Conservation (phyloP, 306 rosid genomes). For the Vachellia pachyceras region DNA sequence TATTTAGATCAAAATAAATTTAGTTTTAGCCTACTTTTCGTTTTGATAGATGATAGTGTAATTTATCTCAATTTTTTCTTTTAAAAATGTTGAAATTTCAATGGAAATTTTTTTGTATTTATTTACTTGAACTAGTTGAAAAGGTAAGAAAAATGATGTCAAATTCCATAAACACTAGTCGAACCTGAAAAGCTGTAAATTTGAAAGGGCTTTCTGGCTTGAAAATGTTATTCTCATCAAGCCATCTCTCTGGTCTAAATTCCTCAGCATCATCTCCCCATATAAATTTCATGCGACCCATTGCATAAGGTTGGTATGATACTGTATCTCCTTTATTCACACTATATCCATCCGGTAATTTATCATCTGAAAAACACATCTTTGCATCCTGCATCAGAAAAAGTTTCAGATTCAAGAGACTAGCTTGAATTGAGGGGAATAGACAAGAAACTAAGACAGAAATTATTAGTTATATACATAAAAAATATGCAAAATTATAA, state of each 20-base stretch:
- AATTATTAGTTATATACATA: background rate
- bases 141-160: background rate
- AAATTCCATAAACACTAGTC: constrained; percentile 8
- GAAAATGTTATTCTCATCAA: constrained; percentile 62
- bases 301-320: constrained; percentile 77
- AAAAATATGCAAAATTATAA: too few species aligned
- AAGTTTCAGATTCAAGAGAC: background rate
- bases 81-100: background rate
- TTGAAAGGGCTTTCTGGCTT: constrained; percentile 51
- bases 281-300: constrained; percentile 84
- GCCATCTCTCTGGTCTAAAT: constrained; percentile 80
- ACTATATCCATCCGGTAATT: constrained; percentile 69
- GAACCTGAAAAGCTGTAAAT: constrained; percentile 83
- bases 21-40: background rate
- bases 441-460: background rate
- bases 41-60: background rate
- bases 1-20: background rate
- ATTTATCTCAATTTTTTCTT: background rate
- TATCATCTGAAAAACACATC: constrained; percentile 69
- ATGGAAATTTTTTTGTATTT: background rate
- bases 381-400: constrained; percentile 64
- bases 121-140: background rate
- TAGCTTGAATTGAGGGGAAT: background rate
- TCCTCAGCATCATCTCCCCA: constrained; percentile 89
- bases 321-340: constrained; percentile 71